Evolutionary conservation across 2,329 filamentous ascomycete species (phyloP), one percentile per base, ranked within the genome.

Genomic region (Emergomyces africanus): DNA sequence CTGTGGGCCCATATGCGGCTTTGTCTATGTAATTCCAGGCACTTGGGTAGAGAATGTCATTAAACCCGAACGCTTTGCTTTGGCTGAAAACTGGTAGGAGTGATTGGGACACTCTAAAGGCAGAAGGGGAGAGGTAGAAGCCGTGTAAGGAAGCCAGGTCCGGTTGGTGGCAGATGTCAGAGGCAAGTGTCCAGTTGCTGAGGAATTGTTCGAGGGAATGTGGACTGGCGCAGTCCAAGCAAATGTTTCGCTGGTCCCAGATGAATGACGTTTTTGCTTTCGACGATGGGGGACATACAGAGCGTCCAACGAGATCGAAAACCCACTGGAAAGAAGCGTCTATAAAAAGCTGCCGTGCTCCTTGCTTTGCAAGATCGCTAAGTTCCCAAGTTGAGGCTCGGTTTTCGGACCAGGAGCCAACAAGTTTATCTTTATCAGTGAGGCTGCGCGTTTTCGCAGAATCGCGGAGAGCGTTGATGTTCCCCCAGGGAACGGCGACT

Each of bases 71-170:
- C 1, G 85, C 83, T 65, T 89, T 90, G 54, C 83, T 85, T 60
- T 87, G 80, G 62, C 88, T 88, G 72, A 94, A 94, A 12, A 94
- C 76, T 0, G 89, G 89, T 1, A 87, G 72, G 3, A 94, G 77
- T 23, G 85, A 78, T 61, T 83, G 80, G 0, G 86, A 80, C 0
- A 84, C 81, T 54, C 82, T 81, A 62, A 83, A 77, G 0, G 81
- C 77, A 8, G 86, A 81, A 0, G 86, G 81, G 0, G 81, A 83
- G 46, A 88, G 77, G 68, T 88, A 83, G 66, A 92, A 83, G 48
- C 88, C 86, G 66, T 92, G 88, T 1, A 92, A 77, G 61, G 85
- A 79, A 33, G 83, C 81, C 37, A 92, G 75, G 63, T 94, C 89
- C 0, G 89, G 86, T 67, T 94, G 89, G 61, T 87, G 81, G 68